Evolutionary conservation across 1,284 basidiomycete genomes (phyloP).

Genomic region (Cerrena zonata): DNA sequence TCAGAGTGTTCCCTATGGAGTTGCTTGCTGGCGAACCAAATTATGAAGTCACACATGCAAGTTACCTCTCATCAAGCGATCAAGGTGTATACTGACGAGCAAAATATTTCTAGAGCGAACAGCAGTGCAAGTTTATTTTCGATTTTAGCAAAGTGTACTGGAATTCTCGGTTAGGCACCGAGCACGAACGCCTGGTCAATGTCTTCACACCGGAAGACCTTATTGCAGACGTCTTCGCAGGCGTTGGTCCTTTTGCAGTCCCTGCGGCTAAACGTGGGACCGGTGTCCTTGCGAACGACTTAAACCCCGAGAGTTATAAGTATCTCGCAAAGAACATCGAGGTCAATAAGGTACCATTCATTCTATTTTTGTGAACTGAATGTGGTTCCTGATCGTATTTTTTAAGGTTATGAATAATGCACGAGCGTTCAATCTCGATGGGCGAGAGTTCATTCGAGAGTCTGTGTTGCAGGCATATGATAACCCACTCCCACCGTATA

Average conservation of each 20-base stretch:
- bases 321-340: conserved; percentile 73
- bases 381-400: background rate
- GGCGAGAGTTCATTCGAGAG: conserved; percentile 73
- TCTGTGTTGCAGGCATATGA: conserved; percentile 51
- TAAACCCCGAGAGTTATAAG: conserved; percentile 84
- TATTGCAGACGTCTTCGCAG: conserved; percentile 92
- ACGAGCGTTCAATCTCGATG: conserved; percentile 73
- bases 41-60: conserved; percentile 79
- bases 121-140: conserved; percentile 83
- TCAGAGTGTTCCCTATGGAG: conserved; percentile 96
- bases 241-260: conserved; percentile 93
- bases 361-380: background rate
- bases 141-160: conserved; percentile 96
- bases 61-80: conserved; percentile 22
- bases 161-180: conserved; percentile 91
- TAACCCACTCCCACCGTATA: conserved; percentile 58
- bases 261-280: conserved; percentile 89
- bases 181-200: conserved; percentile 81
- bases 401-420: conserved; percentile 64
- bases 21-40: conserved; percentile 86
- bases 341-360: conserved; percentile 66
- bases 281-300: conserved; percentile 86
- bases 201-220: conserved; percentile 68
- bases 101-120: conserved; percentile 70
- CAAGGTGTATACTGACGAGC: too few species aligned